Percentiles rank a stretch among this genome's conserved stretches.
Evolutionary conservation across 1,139 yeast genomes (phyloP).

Genomic region (Sugiyamaella castrensis): DNA sequence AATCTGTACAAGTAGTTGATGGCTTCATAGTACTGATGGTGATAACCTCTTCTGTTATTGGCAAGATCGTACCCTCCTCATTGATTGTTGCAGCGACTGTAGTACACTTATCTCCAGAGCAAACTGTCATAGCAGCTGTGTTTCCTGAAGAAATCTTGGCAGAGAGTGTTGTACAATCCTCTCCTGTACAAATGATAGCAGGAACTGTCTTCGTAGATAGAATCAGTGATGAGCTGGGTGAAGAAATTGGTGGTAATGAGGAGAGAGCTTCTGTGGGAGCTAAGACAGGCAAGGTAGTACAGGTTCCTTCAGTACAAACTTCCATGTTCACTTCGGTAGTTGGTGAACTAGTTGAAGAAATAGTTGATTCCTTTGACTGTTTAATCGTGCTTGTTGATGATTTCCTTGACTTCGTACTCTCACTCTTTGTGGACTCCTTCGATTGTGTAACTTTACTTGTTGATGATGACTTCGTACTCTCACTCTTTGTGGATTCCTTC

Average conservation of each 20-base stretch:
- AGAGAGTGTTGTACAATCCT: slow-evolving; percentile 12
- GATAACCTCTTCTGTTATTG: slow-evolving; percentile 11
- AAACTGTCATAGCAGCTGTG: slow-evolving; percentile 9
- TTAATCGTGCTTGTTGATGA: too few species aligned
- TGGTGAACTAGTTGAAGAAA: background rate
- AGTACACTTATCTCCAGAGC: slow-evolving; percentile 9
- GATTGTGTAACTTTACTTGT: too few species aligned
- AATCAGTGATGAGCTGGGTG: background rate
- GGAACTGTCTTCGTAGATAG: slow-evolving; percentile 6
- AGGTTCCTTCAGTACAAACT: slow-evolving; percentile 11
- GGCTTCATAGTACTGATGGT: slow-evolving; percentile 16
- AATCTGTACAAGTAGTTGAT: slow-evolving; percentile 15
- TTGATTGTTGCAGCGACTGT: slow-evolving; percentile 12
- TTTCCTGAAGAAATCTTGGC: slow-evolving; percentile 11
- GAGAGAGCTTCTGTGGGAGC: slow-evolving; percentile 12
- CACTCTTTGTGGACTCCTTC: too few species aligned
- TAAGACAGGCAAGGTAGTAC: slow-evolving; percentile 14
- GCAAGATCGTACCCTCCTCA: slow-evolving; percentile 10
- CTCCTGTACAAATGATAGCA: slow-evolving; percentile 12
- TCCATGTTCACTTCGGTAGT: slow-evolving; percentile 16
- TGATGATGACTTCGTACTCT: too few species aligned
- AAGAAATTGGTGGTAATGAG: background rate
- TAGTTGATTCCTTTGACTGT: background rate
- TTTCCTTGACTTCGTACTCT: too few species aligned
- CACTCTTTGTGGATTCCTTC: too few species aligned